A percentile compares a stretch with the other conserved stretches of the same genome.
Evolutionary conservation across 345 rosid genomes (phyloP).

Genomic region (Salix dunnii): DNA sequence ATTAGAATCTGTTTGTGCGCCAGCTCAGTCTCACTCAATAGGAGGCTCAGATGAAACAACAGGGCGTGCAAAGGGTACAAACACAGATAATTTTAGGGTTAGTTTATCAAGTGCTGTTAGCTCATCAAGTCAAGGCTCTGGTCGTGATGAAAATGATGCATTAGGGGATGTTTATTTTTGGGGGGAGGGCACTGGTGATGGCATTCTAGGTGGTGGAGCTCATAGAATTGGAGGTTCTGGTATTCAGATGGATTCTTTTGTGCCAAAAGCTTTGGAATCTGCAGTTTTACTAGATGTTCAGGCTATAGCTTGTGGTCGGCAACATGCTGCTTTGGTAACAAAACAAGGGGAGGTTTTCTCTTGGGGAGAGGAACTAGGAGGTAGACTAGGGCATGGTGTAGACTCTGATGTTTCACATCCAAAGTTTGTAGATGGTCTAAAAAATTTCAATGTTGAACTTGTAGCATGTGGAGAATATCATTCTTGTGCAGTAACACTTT

Average conservation of each 20-base stretch:
- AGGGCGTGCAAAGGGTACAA: conserved; percentile 16
- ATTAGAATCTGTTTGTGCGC: conserved; percentile 35
- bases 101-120: conserved; percentile 53
- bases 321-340: conserved; percentile 19
- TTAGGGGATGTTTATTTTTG: conserved; percentile 26
- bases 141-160: conserved; percentile 23
- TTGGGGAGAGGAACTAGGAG: conserved; percentile 28
- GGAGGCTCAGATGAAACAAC: conserved; percentile 35
- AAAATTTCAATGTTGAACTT: conserved; percentile 40
- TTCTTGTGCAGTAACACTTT: conserved; percentile 63
- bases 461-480: conserved; percentile 73
- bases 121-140: conserved; percentile 29
- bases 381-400: conserved; percentile 60
- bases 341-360: conserved; percentile 25
- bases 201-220: conserved; percentile 19
- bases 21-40: conserved; percentile 22
- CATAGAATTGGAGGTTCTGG: conserved; percentile 17
- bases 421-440: conserved; percentile 45
- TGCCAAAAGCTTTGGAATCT: conserved; percentile 25
- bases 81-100: conserved; percentile 38
- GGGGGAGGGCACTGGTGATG: conserved; percentile 23
- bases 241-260: conserved; percentile 16
- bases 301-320: conserved; percentile 20
- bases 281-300: conserved; percentile 23
- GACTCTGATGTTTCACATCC: conserved; percentile 58